Conservation (phyloP, 352 stramenopile species). For the Blastocystis hominis region DNA sequence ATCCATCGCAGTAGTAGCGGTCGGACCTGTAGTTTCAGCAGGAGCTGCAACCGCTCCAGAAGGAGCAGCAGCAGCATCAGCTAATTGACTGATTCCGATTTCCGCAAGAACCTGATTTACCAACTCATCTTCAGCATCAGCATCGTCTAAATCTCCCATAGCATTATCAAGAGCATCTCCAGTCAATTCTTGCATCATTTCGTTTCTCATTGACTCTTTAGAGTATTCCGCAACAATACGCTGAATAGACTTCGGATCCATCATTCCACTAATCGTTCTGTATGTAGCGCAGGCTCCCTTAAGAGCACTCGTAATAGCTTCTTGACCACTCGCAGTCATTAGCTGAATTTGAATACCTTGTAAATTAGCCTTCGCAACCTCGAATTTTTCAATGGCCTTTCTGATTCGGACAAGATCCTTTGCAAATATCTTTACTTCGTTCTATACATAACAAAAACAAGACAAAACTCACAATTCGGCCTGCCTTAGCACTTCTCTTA, state of each 20-base stretch:
- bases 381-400: slow-evolving; percentile 27
- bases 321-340: slow-evolving; percentile 36
- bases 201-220: slow-evolving; percentile 7
- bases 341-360: slow-evolving; percentile 20
- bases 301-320: not conserved
- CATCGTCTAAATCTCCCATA: not conserved
- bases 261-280: not conserved
- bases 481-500: not conserved
- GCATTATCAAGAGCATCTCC: not conserved
- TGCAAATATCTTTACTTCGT: slow-evolving; percentile 3
- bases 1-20: not conserved
- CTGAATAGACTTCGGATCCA: slow-evolving; percentile 28
- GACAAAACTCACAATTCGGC: not conserved
- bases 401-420: slow-evolving; percentile 24
- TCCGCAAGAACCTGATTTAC: not conserved
- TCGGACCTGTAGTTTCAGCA: not conserved
- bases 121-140: not conserved
- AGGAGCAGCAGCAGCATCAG: not conserved
- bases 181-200: slow-evolving; percentile 1
- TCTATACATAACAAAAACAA: not conserved
- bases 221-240: slow-evolving; percentile 20
- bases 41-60: not conserved
- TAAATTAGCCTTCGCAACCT: slow-evolving; percentile 32
- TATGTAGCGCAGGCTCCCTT: slow-evolving; percentile 22
- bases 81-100: not conserved